A percentile compares a stretch with the other conserved stretches of the same genome.
These are phyloP conservation scores for Penicillium sp. DNA, from an alignment of 2,329 filamentous ascomycete genomes.

Conservation along the genomic window DNA sequence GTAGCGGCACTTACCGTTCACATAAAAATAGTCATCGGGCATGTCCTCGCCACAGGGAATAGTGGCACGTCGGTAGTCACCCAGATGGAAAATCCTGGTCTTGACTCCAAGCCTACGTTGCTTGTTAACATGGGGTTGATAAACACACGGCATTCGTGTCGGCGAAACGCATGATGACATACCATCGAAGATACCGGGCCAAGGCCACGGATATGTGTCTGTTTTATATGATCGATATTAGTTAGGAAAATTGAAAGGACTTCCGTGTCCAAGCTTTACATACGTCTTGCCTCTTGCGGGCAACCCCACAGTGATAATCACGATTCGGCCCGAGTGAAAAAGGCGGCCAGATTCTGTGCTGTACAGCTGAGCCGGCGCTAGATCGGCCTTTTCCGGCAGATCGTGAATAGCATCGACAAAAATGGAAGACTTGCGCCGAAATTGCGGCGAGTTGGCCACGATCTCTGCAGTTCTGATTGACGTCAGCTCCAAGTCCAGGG, in stretches of 20 bases:
- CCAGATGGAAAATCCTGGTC: slow-evolving; percentile 94
- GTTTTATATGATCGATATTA: slow-evolving; percentile 7
- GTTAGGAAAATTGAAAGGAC: background rate
- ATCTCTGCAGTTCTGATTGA: slow-evolving; percentile 74
- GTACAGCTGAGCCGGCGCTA: slow-evolving; percentile 95
- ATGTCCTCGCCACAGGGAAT: slow-evolving; percentile 78
- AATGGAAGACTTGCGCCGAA: slow-evolving; percentile 87
- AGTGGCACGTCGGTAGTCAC: slow-evolving; percentile 90
- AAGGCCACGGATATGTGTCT: slow-evolving; percentile 94
- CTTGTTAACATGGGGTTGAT: slow-evolving; percentile 8
- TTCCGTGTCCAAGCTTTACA: slow-evolving; percentile 33
- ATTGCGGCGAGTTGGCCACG: slow-evolving; percentile 82
- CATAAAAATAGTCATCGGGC: slow-evolving; percentile 96
- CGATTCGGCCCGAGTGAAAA: slow-evolving; percentile 95
- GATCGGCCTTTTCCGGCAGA: slow-evolving; percentile 71
- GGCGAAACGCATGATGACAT: slow-evolving; percentile 26
- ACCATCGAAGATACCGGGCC: slow-evolving; percentile 89
- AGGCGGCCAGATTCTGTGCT: slow-evolving; percentile 95
- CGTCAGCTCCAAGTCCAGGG: slow-evolving; percentile 23
- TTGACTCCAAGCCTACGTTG: slow-evolving; percentile 82
- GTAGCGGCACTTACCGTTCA: slow-evolving; percentile 58
- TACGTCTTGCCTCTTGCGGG: slow-evolving; percentile 93
- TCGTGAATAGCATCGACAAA: slow-evolving; percentile 98
- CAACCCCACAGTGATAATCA: slow-evolving; percentile 92
- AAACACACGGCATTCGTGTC: background rate